These are phyloP conservation scores for Amanita subjunquillea DNA, from an alignment of 768 basidiomycete genomes.

Conservation along the genomic window DNA sequence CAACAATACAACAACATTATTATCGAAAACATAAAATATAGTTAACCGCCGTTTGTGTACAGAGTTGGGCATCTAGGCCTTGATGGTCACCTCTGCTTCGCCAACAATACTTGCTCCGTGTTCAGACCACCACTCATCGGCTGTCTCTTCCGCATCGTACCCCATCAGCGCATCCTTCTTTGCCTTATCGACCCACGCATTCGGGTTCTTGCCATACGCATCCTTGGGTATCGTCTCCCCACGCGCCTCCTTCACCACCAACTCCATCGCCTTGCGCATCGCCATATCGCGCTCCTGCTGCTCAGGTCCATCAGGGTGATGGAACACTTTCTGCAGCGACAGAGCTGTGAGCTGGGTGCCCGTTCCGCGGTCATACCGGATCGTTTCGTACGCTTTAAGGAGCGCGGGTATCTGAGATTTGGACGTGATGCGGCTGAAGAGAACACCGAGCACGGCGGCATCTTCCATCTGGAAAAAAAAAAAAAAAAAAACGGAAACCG, in stretches of 20 bases:
- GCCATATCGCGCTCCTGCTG: conserved; percentile 39
- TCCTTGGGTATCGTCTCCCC: conserved; percentile 10
- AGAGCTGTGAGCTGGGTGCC: conserved; percentile 39
- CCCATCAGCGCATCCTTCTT: conserved; percentile 37
- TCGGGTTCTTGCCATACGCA: conserved; percentile 23
- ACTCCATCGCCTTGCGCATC: conserved; percentile 41
- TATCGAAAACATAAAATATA: not conserved
- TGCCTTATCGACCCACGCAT: conserved; percentile 46
- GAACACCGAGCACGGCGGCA: conserved; percentile 35
- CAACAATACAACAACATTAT: not conserved
- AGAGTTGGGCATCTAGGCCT: not conserved
- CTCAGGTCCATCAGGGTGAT: conserved; percentile 46
- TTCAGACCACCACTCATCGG: conserved; percentile 34
- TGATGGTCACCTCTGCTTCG: not conserved
- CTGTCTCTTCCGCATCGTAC: conserved; percentile 45
- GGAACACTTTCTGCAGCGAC: conserved; percentile 43
- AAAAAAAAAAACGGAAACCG: too few species aligned
- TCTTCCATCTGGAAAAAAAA: conserved; percentile 31
- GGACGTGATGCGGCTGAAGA: conserved; percentile 38
- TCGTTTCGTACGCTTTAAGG: conserved; percentile 39
- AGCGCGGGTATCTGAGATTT: conserved; percentile 33
- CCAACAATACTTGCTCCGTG: not conserved
- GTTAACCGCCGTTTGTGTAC: not conserved
- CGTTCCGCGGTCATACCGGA: conserved; percentile 40
- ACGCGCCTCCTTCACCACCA: conserved; percentile 18